Base-by-base conservation (phyloP, 257 asterid genomes). In the Penstemon davidsonii region DNA sequence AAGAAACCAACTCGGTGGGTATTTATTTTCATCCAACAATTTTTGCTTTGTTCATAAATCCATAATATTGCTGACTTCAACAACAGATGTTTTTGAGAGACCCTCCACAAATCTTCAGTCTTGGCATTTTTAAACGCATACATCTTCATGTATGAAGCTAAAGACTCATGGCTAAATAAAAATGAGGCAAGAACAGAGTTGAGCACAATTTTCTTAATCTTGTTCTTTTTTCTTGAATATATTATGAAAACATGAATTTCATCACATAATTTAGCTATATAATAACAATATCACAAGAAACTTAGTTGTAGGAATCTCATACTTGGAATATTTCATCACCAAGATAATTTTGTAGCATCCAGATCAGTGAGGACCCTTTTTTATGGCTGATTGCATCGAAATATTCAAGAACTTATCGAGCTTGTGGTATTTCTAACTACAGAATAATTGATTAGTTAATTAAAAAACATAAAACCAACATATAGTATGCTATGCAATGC, bases 21-120 rank as follows among this genome's bases (percentile, higher is more conserved):
- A 44, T 81, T 81, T 45, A 69, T 12, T 69, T 81, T 81, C 45
- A 81, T 72, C 85, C 85, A 81, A 59, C 76, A 74, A 40, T 64
- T 73, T 74, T 60, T 80, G 76, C 76, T 80, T 74, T 55, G 85
- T 80, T 82, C 85, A 80, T 13, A 44, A 37, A 45, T 74, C 54
- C 82, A 77, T 80, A 37, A 77, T 68, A 49, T 50, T 77, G 73
- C 71, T 71, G 39, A 80, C 74, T 46, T 64, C 73, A 5, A 70
- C 55, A 12, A 78, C 82, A 33, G 85, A 80, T 58, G 65, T 67
- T 74, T 80, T 82, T 8, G 77, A 60, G 37, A 77, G 64, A 77
- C 85, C 13, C 43, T 63, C 85, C 82, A 80, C 25, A 80, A 56
- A 72, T 80, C 85, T 41, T 15, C 18, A 15, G 18, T 15, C 18